These are phyloP conservation scores for Exserohilum turcica DNA, from an alignment of 2,329 filamentous ascomycete species.

Conservation along the genomic window DNA sequence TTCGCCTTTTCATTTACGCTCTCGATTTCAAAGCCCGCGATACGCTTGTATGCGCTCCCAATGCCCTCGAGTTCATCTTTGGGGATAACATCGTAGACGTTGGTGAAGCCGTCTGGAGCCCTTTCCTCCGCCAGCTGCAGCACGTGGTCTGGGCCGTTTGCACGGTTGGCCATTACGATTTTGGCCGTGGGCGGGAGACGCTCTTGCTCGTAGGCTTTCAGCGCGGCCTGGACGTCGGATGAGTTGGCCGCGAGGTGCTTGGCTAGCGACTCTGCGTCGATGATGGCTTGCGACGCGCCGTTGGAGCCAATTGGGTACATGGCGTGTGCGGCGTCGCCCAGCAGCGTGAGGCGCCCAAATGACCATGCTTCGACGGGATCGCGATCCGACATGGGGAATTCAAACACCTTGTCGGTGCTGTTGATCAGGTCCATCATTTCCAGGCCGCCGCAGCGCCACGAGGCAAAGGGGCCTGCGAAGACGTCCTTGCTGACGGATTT, in stretches of 20 bases:
- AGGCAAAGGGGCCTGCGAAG: slow-evolving; percentile 50
- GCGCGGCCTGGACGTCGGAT: slow-evolving; percentile 37
- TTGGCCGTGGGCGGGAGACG: slow-evolving; percentile 52
- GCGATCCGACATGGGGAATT: slow-evolving; percentile 57
- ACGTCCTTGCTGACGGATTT: slow-evolving; percentile 49
- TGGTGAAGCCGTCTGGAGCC: slow-evolving; percentile 47
- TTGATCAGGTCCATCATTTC: slow-evolving; percentile 52
- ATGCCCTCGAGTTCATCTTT: slow-evolving; percentile 50
- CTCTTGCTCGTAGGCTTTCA: slow-evolving; percentile 49
- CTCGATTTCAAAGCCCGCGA: slow-evolving; percentile 55
- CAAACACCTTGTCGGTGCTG: slow-evolving; percentile 51
- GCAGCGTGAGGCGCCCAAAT: slow-evolving; percentile 41
- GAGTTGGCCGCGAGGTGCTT: slow-evolving; percentile 37
- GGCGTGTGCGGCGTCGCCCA: slow-evolving; percentile 51
- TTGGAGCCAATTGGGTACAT: slow-evolving; percentile 55
- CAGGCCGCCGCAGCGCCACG: slow-evolving; percentile 52
- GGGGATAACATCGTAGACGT: slow-evolving; percentile 51
- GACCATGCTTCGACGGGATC: slow-evolving; percentile 50
- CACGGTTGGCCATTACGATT: slow-evolving; percentile 55
- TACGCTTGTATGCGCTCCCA: slow-evolving; percentile 45
- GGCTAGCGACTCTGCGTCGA: slow-evolving; percentile 51
- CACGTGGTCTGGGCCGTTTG: slow-evolving; percentile 55
- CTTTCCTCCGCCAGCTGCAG: slow-evolving; percentile 54
- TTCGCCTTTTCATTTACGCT: slow-evolving; percentile 50
- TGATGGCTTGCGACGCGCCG: slow-evolving; percentile 53